Conservation (phyloP, 805 yeast genomes). For the Candida silvicultrix region DNA sequence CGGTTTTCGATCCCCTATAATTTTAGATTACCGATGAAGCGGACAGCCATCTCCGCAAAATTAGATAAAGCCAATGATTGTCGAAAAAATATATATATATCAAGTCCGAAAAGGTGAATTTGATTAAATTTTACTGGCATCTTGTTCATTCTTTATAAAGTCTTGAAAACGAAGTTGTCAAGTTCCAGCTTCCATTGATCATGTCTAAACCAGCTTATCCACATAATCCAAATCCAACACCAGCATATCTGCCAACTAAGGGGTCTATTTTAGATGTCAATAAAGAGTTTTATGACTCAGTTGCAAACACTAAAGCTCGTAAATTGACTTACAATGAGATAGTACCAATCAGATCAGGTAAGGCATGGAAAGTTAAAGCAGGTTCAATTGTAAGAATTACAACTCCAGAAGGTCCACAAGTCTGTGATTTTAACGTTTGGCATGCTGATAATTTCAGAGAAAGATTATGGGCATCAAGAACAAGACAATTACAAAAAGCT, state of each 20-base stretch:
- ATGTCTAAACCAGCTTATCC: slow-evolving; percentile 17
- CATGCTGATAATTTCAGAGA: slow-evolving; percentile 54
- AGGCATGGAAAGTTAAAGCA: slow-evolving; percentile 59
- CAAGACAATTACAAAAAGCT: slow-evolving; percentile 57
- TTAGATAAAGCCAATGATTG: too few relatives aligned
- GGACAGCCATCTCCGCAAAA: too few relatives aligned
- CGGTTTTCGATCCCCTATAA: too few relatives aligned
- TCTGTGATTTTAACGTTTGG: slow-evolving; percentile 66
- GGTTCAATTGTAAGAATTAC: slow-evolving; percentile 52
- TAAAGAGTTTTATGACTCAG: slow-evolving; percentile 36
- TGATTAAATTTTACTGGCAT: too few relatives aligned
- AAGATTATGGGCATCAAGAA: slow-evolving; percentile 64
- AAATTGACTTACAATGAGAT: slow-evolving; percentile 34
- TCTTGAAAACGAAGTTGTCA: too few relatives aligned
- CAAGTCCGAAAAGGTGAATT: too few relatives aligned
- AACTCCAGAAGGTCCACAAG: slow-evolving; percentile 68
- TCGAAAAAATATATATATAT: too few relatives aligned
- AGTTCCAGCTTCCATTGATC: not conserved
- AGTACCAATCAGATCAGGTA: slow-evolving; percentile 51
- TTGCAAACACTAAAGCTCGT: slow-evolving; percentile 36
- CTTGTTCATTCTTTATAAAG: too few relatives aligned
- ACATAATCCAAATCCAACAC: slow-evolving; percentile 31
- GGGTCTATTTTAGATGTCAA: slow-evolving; percentile 49
- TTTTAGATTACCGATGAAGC: too few relatives aligned
- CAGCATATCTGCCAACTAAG: slow-evolving; percentile 52